Evolutionary conservation across 345 rosid species (phyloP).

Genomic region (Excoecaria cochinchinensis): DNA sequence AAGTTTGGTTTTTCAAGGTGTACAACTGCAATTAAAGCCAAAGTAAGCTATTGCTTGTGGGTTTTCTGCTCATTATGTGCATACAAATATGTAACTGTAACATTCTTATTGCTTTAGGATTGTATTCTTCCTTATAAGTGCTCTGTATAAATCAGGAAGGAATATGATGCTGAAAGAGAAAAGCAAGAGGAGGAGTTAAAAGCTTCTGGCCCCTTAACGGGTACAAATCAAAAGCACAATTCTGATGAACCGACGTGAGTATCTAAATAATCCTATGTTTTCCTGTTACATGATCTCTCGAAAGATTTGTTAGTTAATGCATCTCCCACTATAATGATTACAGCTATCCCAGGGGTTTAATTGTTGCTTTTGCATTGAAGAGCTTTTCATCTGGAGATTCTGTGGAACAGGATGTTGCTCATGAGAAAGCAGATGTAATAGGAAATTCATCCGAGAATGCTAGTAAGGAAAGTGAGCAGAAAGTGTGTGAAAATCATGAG

Average conservation of each 20-base stretch:
- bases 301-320: slow-evolving; percentile 15
- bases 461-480: slow-evolving; percentile 22
- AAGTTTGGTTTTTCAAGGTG: slow-evolving; percentile 67
- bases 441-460: slow-evolving; percentile 10
- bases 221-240: slow-evolving; percentile 45
- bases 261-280: background rate
- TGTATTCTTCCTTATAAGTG: background rate
- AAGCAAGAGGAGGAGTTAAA: slow-evolving; percentile 46
- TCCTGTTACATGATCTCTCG: background rate
- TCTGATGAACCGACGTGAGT: slow-evolving; percentile 58
- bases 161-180: slow-evolving; percentile 73
- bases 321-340: slow-evolving; percentile 12
- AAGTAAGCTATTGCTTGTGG: slow-evolving; percentile 50
- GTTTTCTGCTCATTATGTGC: background rate
- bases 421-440: slow-evolving; percentile 34
- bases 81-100: background rate
- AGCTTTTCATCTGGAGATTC: slow-evolving; percentile 40
- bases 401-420: slow-evolving; percentile 31
- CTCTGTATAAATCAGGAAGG: slow-evolving; percentile 51
- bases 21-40: slow-evolving; percentile 64
- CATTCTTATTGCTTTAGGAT: background rate
- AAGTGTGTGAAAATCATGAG: slow-evolving; percentile 20
- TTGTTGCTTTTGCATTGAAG: slow-evolving; percentile 78
- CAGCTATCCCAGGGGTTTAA: slow-evolving; percentile 87
- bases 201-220: slow-evolving; percentile 36